Conservation (phyloP, 225 moss, liverwort and hornwort species). For the Physcomitrellopsis africana region DNA sequence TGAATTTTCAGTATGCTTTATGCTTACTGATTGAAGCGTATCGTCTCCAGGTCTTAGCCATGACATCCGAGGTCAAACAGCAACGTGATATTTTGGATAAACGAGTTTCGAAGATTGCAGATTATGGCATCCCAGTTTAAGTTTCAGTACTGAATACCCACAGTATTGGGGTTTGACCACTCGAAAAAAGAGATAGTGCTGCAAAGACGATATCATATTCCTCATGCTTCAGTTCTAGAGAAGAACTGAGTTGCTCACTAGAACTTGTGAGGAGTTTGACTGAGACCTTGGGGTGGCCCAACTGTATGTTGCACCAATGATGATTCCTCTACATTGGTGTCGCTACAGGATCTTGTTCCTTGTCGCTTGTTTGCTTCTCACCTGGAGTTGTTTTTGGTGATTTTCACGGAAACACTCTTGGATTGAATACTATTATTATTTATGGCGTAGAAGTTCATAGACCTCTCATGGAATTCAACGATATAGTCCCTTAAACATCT, state of each 20-base stretch:
- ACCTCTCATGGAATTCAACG: too few relatives aligned
- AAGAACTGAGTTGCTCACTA: constrained; percentile 26
- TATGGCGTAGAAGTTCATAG: too few relatives aligned
- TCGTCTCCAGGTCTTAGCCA: constrained; percentile 49
- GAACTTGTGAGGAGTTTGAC: constrained; percentile 22
- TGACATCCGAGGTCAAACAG: constrained; percentile 63
- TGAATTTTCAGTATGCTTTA: not conserved
- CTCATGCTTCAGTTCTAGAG: constrained; percentile 28
- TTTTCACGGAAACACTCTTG: too few relatives aligned
- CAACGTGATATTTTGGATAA: constrained; percentile 53
- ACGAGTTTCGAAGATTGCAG: constrained; percentile 52
- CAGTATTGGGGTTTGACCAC: constrained; percentile 24
- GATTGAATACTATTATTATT: too few relatives aligned
- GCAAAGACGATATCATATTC: constrained; percentile 22
- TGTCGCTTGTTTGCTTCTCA: too few relatives aligned
- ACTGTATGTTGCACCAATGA: too few relatives aligned
- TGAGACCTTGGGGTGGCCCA: not conserved
- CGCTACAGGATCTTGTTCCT: too few relatives aligned
- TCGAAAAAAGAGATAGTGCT: constrained; percentile 24
- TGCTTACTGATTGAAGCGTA: not conserved
- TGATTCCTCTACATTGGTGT: too few relatives aligned
- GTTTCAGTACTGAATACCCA: constrained; percentile 20
- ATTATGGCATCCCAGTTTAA: constrained; percentile 60
- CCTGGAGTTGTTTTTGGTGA: too few relatives aligned
- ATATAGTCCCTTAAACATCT: too few relatives aligned